Base-by-base conservation (phyloP, 345 rosid species). In the Linum lewisii region DNA sequence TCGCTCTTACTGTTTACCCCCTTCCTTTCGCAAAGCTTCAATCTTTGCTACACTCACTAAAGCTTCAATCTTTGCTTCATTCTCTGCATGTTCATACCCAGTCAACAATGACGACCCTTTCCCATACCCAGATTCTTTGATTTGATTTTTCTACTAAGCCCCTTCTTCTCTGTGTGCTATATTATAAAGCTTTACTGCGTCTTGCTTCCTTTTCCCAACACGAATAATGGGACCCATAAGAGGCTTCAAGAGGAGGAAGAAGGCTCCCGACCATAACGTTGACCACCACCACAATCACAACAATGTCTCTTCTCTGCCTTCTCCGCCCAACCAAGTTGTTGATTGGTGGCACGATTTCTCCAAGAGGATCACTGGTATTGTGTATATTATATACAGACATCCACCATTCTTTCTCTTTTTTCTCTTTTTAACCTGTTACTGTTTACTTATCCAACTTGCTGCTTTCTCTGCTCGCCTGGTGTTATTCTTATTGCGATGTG, bases 301-400 rank as follows among this genome's bases (percentile, higher is more conserved):
- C 34, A 78, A 74, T 68, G 81, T 67, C 65, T 56, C 72, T 29
- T 21, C 37, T 2, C 59, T 66, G 65, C 54, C 49, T 34, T 45
- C 68, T 44, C 81, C 72, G 24, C 83, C 66, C 51, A 75, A 63
- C 10, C 58, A 29, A 51, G 69, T 77, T 11, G 42, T 62, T 62
- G 86, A 87, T 75, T 87, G 95, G 90, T 85, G 86, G 92, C 87
- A 81, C 65, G 78, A 73, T 22, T 88, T 83, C 78, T 85, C 86
- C 60, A 72, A 61, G 63, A 82, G 86, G 76, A 76, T 88, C 67
- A 72, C 82, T 45, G 96, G 96, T 84, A 79, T 8, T 7, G 25
- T 19, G 14, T 71, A 51, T 55, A 38, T 24, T 55, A 25, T 42
- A 32, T 44, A 26, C 54, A 18, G 36, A 47, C 45, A 38, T 65